Base-by-base conservation (phyloP, 2,329 filamentous ascomycete genomes). In the Microsporum ferrugineum region DNA sequence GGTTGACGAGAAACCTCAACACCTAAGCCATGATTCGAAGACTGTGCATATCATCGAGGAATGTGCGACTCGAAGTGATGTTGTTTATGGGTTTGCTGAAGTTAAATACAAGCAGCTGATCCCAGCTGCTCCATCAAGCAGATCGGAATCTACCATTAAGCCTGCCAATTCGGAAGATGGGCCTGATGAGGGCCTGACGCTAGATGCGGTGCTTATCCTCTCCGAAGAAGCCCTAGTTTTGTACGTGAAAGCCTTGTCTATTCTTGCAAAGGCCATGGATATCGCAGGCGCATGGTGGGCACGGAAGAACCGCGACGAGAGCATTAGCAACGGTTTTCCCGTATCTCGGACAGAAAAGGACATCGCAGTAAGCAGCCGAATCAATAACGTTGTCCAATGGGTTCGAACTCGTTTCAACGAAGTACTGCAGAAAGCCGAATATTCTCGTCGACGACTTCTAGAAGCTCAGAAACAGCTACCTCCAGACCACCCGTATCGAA, bases 51-150 rank as follows among this genome's bases (percentile, higher is more conserved):
- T 84, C 51, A 91, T 97, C 61, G 92, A 99, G 72, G 91, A 97
- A 68, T 87, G 89, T 65, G 94, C 94, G 1, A 94, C 91, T 36
- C 83, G 91, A 43, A 96, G 91, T 70, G 91, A 99, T 72, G 94
- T 96, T 53, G 91, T 99, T 2, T 99, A 91, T 72, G 91, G 92
- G 2, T 97, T 99, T 74, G 94, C 94, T 4, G 92, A 99, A 75
- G 92, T 99, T 70, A 99, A 99, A 75, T 96, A 95, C 75, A 94
- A 95, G 74, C 94, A 99, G 73, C 82, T 99, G n/a, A 84, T 96
- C 57, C 94, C 94, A 2, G 78, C 94, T 51, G 85, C 89, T 0
- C 94, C 92, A 0, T 92, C 88, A 2, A 71, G 71, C 27, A 74
- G 76, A 36, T 66, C 70, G 4, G 73, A 77, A 45, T 63, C 65